These are phyloP conservation scores for Croton setiger DNA, from an alignment of 441 rosid genomes.

Conservation along the genomic window DNA sequence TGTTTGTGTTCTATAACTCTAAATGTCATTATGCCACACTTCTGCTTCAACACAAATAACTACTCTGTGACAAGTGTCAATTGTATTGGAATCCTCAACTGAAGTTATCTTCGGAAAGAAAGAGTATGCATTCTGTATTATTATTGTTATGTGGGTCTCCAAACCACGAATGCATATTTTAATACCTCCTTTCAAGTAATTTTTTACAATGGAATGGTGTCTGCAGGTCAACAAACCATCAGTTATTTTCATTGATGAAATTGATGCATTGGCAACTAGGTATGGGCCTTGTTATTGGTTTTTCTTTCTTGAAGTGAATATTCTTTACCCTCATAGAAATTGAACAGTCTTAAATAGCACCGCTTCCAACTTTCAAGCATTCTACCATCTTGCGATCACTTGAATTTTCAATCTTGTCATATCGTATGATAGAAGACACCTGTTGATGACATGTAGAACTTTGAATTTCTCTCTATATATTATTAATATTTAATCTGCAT, in stretches of 20 bases:
- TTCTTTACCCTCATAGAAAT: neutral
- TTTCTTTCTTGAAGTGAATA: neutral
- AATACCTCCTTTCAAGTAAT: constrained; percentile 14
- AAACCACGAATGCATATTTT: neutral
- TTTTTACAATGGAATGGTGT: constrained; percentile 21
- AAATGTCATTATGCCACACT: neutral
- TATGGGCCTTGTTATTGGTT: constrained; percentile 24
- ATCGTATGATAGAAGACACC: neutral
- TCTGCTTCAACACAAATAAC: neutral
- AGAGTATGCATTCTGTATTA: neutral
- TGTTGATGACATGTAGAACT: neutral
- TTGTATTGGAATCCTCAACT: neutral
- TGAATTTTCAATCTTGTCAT: neutral
- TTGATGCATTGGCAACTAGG: constrained; percentile 96
- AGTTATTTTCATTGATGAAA: constrained; percentile 91
- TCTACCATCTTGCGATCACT: neutral
- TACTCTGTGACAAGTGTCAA: constrained; percentile 5
- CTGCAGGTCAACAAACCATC: constrained; percentile 95
- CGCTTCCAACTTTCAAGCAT: neutral
- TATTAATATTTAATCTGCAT: neutral
- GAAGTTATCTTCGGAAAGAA: neutral
- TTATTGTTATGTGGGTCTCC: neutral
- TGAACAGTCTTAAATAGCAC: neutral
- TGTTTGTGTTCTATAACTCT: neutral
- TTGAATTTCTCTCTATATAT: neutral